Percentiles rank a stretch among this genome's conserved stretches.
Conservation (phyloP, 2,329 filamentous ascomycete species). For the Monosporascus sp. region DNA sequence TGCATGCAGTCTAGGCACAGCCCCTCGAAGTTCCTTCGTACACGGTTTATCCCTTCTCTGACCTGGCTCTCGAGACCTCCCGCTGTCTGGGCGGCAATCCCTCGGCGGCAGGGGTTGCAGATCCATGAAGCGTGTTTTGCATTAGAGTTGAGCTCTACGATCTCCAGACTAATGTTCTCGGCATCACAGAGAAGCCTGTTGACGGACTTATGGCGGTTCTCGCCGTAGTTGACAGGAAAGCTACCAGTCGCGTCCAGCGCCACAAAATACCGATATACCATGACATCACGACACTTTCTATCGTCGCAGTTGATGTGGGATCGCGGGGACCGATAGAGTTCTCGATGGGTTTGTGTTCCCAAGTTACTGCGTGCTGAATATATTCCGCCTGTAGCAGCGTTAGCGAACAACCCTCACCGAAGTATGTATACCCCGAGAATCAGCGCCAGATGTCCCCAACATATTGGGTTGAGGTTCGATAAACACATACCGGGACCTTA, state of each 20-base stretch:
- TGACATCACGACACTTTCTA: neutral
- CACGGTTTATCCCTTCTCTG: too few species aligned
- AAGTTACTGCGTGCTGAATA: neutral
- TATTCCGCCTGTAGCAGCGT: neutral
- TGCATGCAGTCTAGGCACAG: neutral
- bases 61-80: neutral
- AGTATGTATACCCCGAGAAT: neutral
- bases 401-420: neutral
- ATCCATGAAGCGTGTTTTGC: too few species aligned
- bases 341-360: neutral
- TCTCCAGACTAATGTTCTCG: neutral
- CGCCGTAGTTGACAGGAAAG: neutral
- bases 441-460: too few species aligned
- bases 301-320: neutral
- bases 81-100: neutral
- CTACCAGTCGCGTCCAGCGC: neutral
- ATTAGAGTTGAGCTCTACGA: too few species aligned
- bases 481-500: too few species aligned
- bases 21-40: too few species aligned
- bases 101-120: too few species aligned
- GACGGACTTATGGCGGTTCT: neutral
- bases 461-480: too few species aligned
- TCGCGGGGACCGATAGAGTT: neutral
- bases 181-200: neutral
- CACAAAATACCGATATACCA: neutral